A percentile compares a stretch with the other conserved stretches of the same genome.
phyloP scores from a whole-genome alignment of 441 rosid genomes.

The Croton setiger region DNA sequence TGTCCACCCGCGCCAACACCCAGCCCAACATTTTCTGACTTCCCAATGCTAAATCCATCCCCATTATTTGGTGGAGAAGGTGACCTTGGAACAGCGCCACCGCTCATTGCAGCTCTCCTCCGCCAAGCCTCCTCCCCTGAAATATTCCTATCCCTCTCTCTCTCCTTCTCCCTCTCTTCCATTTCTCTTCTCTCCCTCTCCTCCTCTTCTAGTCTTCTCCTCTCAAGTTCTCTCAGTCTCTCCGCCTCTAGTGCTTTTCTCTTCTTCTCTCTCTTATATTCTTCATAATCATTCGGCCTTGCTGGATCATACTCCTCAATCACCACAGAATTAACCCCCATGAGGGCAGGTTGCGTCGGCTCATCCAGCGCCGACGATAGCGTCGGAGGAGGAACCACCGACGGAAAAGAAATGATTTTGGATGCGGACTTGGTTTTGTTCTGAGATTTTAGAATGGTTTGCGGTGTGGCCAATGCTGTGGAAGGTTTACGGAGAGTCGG shows the following conservation, averaged over 20 bases:
- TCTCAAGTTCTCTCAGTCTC: constrained; percentile 63
- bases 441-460: constrained; percentile 58
- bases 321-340: constrained; percentile 75
- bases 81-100: constrained; percentile 54
- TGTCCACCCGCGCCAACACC: constrained; percentile 99
- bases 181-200: constrained; percentile 54
- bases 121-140: constrained; percentile 98
- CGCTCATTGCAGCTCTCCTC: constrained; percentile 85
- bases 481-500: constrained; percentile 88
- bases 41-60: constrained; percentile 65
- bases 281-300: constrained; percentile 71
- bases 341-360: constrained; percentile 57
- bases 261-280: constrained; percentile 58
- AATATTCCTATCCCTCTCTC: constrained; percentile 55
- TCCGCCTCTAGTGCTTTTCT: constrained; percentile 66
- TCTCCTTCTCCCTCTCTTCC: constrained; percentile 49
- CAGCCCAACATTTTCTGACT: constrained; percentile 78
- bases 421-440: constrained; percentile 47
- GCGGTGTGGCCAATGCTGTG: constrained; percentile 54
- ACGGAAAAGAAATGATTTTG: constrained; percentile 15
- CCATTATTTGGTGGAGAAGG: constrained; percentile 65
- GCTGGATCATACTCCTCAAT: constrained; percentile 87
- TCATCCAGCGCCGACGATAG: constrained; percentile 24
- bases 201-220: constrained; percentile 62
- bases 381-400: neutral